These are phyloP conservation scores for Avena atlantica DNA, from an alignment of 176 grass and related monocot species.

Conservation along the genomic window DNA sequence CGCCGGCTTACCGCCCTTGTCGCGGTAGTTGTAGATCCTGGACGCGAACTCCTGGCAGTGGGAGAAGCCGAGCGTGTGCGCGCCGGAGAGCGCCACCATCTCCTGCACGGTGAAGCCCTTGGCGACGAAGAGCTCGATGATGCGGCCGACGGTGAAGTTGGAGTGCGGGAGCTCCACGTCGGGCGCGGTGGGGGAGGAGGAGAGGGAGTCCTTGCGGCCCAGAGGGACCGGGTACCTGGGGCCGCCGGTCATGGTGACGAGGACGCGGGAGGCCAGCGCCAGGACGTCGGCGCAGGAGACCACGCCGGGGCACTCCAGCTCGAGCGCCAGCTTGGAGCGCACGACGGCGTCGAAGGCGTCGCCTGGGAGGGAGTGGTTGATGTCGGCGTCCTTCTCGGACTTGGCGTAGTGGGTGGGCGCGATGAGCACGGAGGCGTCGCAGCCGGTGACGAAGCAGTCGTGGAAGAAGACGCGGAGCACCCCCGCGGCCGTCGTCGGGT, in stretches of 20 bases:
- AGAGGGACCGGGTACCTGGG: conserved; percentile 66
- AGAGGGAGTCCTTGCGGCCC: conserved; percentile 75
- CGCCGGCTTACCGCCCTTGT: conserved; percentile 38
- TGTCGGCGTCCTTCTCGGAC: conserved; percentile 72
- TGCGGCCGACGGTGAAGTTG: conserved; percentile 51
- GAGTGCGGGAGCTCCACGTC: conserved; percentile 51
- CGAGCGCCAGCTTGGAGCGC: conserved; percentile 74
- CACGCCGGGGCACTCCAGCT: conserved; percentile 86
- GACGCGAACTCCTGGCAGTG: conserved; percentile 81
- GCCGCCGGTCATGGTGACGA: conserved; percentile 78
- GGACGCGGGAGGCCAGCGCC: conserved; percentile 62
- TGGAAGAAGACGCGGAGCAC: conserved; percentile 90
- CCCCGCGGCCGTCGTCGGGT: conserved; percentile 81
- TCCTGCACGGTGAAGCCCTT: conserved; percentile 66
- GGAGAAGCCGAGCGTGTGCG: conserved; percentile 71
- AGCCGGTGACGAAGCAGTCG: conserved; percentile 86
- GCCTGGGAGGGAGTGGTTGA: conserved; percentile 81
- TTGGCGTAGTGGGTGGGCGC: conserved; percentile 63
- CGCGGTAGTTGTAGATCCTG: conserved; percentile 50
- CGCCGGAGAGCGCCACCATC: conserved; percentile 77
- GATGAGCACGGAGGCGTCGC: conserved; percentile 79
- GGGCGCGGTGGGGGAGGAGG: conserved; percentile 53
- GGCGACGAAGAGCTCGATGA: conserved; percentile 53
- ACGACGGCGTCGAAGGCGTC: conserved; percentile 82
- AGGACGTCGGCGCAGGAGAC: conserved; percentile 96